Evolutionary conservation across 83 land plant species (phyloP), one percentile per base, ranked within the genome.

Genomic region (Picea mariana): DNA sequence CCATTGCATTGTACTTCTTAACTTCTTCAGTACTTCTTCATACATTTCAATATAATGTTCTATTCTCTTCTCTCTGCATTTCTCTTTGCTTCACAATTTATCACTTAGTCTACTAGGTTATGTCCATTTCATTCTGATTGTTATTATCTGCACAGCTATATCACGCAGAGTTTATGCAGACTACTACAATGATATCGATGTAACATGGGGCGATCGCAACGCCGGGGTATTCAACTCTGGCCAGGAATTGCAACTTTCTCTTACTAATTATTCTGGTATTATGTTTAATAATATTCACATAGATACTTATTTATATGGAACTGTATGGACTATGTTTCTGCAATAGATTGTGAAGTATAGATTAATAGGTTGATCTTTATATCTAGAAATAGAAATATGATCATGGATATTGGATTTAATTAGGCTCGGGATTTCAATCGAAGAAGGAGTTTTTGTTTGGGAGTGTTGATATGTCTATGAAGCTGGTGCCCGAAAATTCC

Each of bases 401-500:
- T 67, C 0, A 24, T 13, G 1, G 15, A 16, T 67, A 27, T 15
- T 44, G n/a, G n/a, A 15, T 13, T 13, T 55, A 55, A 55, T 73
- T 3, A 44, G 77, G 77, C 0, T 75, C 84, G 52, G 55, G 40
- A 15, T 79, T 83, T 16, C 58, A 83, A 67, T 78, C 75, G 34
- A 66, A 58, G 21, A 2, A 71, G 12, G 11, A 68, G 7, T 88
- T 80, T 21, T 59, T 88, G 82, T 88, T 81, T 64, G 90, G 89
- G 34, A 84, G 86, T 27, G n/a, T 88, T 21, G 40, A 78, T 55
- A 84, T 88, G 65, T 86, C 78, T 67, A 77, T 88, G 62, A 88
- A 86, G 82, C 78, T 88, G 58, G 79, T 81, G 9, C 80, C 82
- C 1, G 90, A 86, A 18, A 71, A 88, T 40, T 86, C 90, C 4